phyloP scores from a whole-genome alignment of 352 stramenopile genomes.

The Thraustochytrium sp. region DNA sequence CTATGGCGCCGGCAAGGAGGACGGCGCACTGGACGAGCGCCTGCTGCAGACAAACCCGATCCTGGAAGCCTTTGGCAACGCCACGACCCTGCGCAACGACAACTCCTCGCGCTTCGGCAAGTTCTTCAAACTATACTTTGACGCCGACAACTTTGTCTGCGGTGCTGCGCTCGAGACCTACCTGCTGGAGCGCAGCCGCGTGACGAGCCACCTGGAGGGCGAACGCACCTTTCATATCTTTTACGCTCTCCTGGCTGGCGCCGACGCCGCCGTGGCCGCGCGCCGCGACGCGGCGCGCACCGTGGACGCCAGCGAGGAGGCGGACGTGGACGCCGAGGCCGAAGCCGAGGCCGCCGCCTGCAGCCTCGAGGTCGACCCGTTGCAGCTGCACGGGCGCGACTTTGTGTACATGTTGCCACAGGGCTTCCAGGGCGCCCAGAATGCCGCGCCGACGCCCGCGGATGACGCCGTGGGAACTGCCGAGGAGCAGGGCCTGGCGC shows the following conservation, averaged over 20 bases:
- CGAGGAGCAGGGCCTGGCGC: too few relatives aligned
- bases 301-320: too few relatives aligned
- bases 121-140: conserved; percentile 78
- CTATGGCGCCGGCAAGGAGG: background rate
- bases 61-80: conserved; percentile 89
- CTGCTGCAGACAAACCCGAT: conserved; percentile 82
- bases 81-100: conserved; percentile 90
- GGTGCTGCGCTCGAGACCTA: conserved; percentile 81
- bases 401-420: background rate
- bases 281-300: too few relatives aligned
- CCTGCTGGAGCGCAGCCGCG: conserved; percentile 78
- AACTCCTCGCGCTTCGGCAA: conserved; percentile 92
- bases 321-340: conserved; percentile 11
- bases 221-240: conserved; percentile 88
- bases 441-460: too few relatives aligned
- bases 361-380: background rate
- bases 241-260: conserved; percentile 67
- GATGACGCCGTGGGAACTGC: too few relatives aligned
- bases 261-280: background rate
- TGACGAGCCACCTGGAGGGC: conserved; percentile 67
- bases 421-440: too few relatives aligned
- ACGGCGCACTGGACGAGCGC: conserved; percentile 52
- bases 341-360: background rate
- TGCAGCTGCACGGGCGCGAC: background rate
- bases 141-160: conserved; percentile 56